Base-by-base conservation (phyloP, 2,329 filamentous ascomycete genomes). In the Cordyceps javanica region DNA sequence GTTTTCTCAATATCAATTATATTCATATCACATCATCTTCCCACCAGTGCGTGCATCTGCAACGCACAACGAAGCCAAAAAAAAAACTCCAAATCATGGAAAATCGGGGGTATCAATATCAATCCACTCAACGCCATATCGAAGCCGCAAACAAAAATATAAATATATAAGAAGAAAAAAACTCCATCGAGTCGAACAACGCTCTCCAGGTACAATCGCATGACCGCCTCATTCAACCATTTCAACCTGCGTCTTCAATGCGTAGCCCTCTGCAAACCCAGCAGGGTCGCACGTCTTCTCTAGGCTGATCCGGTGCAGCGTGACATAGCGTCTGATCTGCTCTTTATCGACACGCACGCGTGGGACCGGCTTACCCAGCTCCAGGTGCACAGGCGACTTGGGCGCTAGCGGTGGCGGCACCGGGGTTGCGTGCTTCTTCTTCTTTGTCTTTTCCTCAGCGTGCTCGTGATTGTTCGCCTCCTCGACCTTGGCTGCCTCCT, bases 261-360 rank as follows among this genome's bases (percentile, higher is more conserved):
- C 83, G 70, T 88, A 89, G 55, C 83, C 81, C 61, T 87, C 83
- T 7, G 87, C 72, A 63, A 96, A 96, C 1, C 89, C 91, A 1
- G 85, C 80, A 5, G 86, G 81, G 69, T 90, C 87, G 54, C 94
- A 89, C 1, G 86, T 80, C 65, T 80, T 81, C 55, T 82, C 80
- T 52, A 93, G 68, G 53, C 79, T 80, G 58, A 92, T 82, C 45
- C 76, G 74, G 65, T 91, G 80, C 57, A 72, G 74, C 49, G 79
- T 75, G 11, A 87, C 82, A 85, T 90, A 96, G 41, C 78, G 79
- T 64, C 85, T 77, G 6, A 95, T 74, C 3, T 75, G 77, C 34
- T 76, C 73, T 68, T 80, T 82, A 59, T 81, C 78, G 58, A 86
- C 66, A 26, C 71, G 73, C 30, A 86, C 79, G 21, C 79, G 72